Conservation (phyloP, 257 asterid species). For the Vinca minor region DNA sequence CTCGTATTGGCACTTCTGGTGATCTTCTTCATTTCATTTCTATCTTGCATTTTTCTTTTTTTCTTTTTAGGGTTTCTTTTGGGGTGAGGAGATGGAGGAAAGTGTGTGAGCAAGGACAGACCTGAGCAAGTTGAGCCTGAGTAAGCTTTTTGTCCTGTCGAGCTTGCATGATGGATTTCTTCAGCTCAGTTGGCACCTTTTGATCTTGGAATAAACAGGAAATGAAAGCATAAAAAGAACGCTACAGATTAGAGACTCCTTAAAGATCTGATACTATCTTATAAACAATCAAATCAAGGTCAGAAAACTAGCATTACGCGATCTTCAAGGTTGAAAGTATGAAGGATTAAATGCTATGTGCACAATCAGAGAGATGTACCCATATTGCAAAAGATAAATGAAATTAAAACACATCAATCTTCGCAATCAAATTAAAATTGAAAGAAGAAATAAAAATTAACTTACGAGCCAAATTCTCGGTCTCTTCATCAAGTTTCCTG, state of each 20-base stretch:
- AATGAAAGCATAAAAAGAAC: neutral
- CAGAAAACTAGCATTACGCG: neutral
- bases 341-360: neutral
- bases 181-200: conserved; percentile 79
- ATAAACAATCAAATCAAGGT: neutral
- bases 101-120: conserved; percentile 11
- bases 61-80: neutral
- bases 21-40: neutral
- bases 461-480: conserved; percentile 88
- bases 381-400: too few species aligned
- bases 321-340: neutral
- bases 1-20: neutral
- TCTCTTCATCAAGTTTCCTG: conserved; percentile 88
- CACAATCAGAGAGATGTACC: neutral
- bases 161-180: conserved; percentile 79
- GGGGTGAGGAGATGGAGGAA: neutral
- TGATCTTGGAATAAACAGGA: conserved; percentile 36
- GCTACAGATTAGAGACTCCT: neutral
- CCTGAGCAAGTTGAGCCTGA: conserved; percentile 91
- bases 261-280: neutral
- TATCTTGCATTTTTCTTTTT: neutral
- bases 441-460: conserved; percentile 16
- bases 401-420: neutral
- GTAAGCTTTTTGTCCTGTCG: conserved; percentile 83
- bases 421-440: neutral